Base-by-base conservation (phyloP, 2,329 filamentous ascomycete species). In the Kalaharituber pfeilii region DNA sequence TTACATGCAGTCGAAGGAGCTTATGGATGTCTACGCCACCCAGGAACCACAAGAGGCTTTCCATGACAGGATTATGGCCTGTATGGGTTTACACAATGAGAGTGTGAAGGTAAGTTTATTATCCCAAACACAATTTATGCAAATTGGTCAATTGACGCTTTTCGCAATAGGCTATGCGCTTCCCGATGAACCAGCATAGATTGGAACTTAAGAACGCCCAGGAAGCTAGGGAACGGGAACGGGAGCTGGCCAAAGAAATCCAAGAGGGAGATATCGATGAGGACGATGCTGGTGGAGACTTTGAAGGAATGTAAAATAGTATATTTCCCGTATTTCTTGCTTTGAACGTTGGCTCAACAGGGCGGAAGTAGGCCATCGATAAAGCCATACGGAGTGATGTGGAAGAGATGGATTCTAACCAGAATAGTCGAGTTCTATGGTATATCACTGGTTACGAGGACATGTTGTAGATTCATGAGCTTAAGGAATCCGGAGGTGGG, bases 181-280 rank as follows among this genome's bases (percentile, higher is more conserved):
- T 96, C 71, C 91, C 91, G 2, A 96, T 96, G 89, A 95, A 98
- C 73, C 91, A 96, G 70, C 91, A 98, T 71, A 80, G 91, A 18
- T 75, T 96, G 54, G 91, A 98, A 71, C 77, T 98, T 54, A 96
- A 95, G 78, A 96, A 94, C 65, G 91, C 91, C 0, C 89, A 96
- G 69, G 93, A 98, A 71, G 91, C 91, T n/a, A 79, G 91, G 51
- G 91, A 98, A 69, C 78, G 91, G 20, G 91, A 98, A 74, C 79
- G 91, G 18, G 91, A 98, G 71, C 80, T 98, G 75, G 91, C 88
- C 59, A 96, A 96, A 76, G 91, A 98, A 74, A 96, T 98, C 66
- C 86, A 94, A 70, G 91, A 96, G 62, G 91, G 89, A 20, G 91
- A 98, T 66, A 77, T 94, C 69, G 91, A 96, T 64, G 91, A 95